Evolutionary conservation across 2,329 filamentous ascomycete species (phyloP).

Genomic region (Scytalidium sp.): DNA sequence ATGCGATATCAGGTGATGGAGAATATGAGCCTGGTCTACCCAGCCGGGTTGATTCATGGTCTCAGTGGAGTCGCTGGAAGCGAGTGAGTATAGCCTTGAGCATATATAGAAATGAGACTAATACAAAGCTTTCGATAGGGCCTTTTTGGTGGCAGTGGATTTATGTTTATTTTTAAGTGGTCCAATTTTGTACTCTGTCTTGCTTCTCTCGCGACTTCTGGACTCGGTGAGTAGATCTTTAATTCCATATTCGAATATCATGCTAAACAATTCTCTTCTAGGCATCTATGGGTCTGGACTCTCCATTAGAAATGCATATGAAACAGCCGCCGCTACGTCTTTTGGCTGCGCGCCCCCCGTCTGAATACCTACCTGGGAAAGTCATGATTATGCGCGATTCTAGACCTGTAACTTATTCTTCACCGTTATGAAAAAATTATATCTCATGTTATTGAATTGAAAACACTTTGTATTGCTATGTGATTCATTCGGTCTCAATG

Average conservation of each 20-base stretch:
- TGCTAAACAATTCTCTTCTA: not conserved
- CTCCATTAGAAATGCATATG: not conserved
- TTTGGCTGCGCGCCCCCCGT: not conserved
- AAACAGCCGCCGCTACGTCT: not conserved
- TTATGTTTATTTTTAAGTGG: not conserved
- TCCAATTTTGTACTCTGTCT: not conserved
- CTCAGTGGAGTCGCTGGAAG: not conserved
- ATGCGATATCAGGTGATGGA: conserved; percentile 38
- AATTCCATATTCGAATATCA: not conserved
- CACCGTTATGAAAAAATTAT: too few relatives aligned
- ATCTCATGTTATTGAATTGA: too few relatives aligned
- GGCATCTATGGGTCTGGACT: not conserved
- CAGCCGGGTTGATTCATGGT: not conserved
- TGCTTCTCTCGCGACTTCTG: not conserved
- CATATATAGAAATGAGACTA: not conserved
- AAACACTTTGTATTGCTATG: too few relatives aligned
- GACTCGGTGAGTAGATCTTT: not conserved
- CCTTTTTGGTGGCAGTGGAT: not conserved
- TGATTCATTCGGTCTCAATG: too few relatives aligned
- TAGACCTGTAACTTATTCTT: too few relatives aligned
- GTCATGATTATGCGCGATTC: too few relatives aligned
- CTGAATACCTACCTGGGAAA: too few relatives aligned
- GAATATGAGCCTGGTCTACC: not conserved
- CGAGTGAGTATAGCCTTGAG: not conserved
- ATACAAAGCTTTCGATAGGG: not conserved